A percentile compares a stretch with the other conserved stretches of the same genome.
These are phyloP conservation scores for Schwanniomyces pseudopolymorphus DNA, from an alignment of 805 yeast species.

Conservation along the genomic window DNA sequence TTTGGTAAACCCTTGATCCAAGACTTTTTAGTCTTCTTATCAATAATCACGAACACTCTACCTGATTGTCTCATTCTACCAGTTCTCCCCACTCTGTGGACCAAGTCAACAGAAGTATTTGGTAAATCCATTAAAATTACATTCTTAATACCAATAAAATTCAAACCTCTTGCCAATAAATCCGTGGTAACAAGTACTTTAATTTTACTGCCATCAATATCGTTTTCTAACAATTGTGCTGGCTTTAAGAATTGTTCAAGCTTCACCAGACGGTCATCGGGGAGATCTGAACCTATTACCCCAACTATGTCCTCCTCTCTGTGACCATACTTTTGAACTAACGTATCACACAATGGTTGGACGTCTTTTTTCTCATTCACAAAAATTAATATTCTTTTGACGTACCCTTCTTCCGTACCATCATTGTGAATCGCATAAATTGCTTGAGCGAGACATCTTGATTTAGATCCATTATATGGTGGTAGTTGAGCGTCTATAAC, in stretches of 20 bases:
- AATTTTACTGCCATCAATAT: constrained; percentile 32
- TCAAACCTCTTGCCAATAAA: constrained; percentile 84
- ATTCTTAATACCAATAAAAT: constrained; percentile 78
- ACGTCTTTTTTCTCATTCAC: constrained; percentile 75
- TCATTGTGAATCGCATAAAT: constrained; percentile 82
- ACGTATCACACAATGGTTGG: constrained; percentile 51
- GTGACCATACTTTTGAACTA: constrained; percentile 42
- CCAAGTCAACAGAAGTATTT: constrained; percentile 75
- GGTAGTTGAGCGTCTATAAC: constrained; percentile 72
- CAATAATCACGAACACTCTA: constrained; percentile 77
- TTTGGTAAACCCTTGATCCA: constrained; percentile 83
- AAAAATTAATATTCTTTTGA: constrained; percentile 81
- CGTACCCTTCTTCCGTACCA: constrained; percentile 72
- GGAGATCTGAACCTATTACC: constrained; percentile 63
- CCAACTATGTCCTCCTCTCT: constrained; percentile 52
- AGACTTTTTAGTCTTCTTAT: constrained; percentile 62
- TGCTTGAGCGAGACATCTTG: constrained; percentile 84
- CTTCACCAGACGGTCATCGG: constrained; percentile 57
- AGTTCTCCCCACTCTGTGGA: constrained; percentile 92
- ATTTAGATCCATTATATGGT: constrained; percentile 83
- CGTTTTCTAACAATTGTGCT: constrained; percentile 45
- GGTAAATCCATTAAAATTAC: constrained; percentile 87
- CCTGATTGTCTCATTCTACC: constrained; percentile 91
- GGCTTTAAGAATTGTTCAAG: constrained; percentile 65
- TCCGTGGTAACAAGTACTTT: constrained; percentile 86